Conservation (phyloP, 352 stramenopile genomes). For the Globisporangium perplexum region DNA sequence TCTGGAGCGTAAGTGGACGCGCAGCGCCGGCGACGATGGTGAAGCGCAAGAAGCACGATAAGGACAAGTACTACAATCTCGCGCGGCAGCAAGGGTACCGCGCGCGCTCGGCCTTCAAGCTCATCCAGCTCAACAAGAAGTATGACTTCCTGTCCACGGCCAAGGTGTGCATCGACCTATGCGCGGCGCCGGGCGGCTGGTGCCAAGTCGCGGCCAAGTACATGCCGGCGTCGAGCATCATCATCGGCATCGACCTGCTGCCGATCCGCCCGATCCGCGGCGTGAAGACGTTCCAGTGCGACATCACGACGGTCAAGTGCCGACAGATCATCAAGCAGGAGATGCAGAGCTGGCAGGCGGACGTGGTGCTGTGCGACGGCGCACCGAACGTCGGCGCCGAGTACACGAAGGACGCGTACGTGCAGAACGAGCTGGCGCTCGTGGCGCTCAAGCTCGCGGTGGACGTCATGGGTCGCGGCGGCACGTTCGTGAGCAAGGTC, state of each 20-base stretch:
- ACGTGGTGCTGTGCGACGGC: slow-evolving; percentile 99
- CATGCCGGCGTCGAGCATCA: slow-evolving; percentile 94
- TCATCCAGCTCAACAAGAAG: slow-evolving; percentile 99
- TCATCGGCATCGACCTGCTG: slow-evolving; percentile 97
- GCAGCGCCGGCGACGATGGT: slow-evolving; percentile 40
- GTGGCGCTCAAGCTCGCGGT: slow-evolving; percentile 96
- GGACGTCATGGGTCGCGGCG: slow-evolving; percentile 93
- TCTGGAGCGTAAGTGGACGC: not conserved
- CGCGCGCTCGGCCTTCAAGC: slow-evolving; percentile 98
- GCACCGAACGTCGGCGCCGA: slow-evolving; percentile 98
- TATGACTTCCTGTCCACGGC: slow-evolving; percentile 96
- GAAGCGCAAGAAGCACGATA: slow-evolving; percentile 98
- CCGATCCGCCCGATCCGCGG: slow-evolving; percentile 96
- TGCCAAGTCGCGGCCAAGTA: slow-evolving; percentile 92
- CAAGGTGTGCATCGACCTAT: slow-evolving; percentile 98
- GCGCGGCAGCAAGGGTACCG: slow-evolving; percentile 98
- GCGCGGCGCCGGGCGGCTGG: slow-evolving; percentile 98
- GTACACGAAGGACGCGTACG: slow-evolving; percentile 98
- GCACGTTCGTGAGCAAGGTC: slow-evolving; percentile 95
- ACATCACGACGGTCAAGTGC: slow-evolving; percentile 92
- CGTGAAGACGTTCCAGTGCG: slow-evolving; percentile 97
- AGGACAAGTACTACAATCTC: slow-evolving; percentile 99
- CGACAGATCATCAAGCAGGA: slow-evolving; percentile 91
- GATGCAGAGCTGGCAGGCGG: slow-evolving; percentile 89
- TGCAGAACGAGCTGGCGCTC: slow-evolving; percentile 98